Percentiles rank a stretch among this genome's conserved stretches.
Evolutionary conservation across 23 red algal species (phyloP).

Genomic region (Gracilariopsis chorda): DNA sequence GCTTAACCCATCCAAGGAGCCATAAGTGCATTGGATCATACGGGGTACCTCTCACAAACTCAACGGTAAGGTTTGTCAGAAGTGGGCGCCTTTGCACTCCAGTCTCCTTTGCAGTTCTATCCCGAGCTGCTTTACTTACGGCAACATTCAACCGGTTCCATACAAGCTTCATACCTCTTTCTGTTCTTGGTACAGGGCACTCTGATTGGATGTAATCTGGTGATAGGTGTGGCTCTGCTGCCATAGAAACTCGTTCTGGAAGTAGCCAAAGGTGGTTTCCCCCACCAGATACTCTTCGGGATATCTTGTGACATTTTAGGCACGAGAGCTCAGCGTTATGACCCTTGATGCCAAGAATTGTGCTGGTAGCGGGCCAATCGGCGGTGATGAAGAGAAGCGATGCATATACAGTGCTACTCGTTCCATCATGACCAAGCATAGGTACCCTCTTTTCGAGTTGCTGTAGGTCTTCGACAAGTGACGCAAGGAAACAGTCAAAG

Average conservation of each 20-base stretch:
- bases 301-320: not conserved
- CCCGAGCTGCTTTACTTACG: not conserved
- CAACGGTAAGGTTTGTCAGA: not conserved
- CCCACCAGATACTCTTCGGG: not conserved
- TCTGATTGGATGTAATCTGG: not conserved
- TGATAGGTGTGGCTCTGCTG: not conserved
- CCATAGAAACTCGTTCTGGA: not conserved
- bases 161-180: not conserved
- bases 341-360: not conserved
- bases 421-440: not conserved
- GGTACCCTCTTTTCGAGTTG: not conserved
- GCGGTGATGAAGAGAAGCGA: not conserved
- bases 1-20: not conserved
- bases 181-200: not conserved
- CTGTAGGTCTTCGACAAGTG: not conserved
- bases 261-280: not conserved
- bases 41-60: not conserved
- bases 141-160: not conserved
- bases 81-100: not conserved
- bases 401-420: not conserved
- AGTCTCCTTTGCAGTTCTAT: not conserved
- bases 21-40: constrained; percentile 3
- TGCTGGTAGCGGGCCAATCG: not conserved
- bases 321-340: not conserved
- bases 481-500: not conserved